Evolutionary conservation across 1,284 basidiomycete species (phyloP).

Genomic region (Trichosporon sp.): DNA sequence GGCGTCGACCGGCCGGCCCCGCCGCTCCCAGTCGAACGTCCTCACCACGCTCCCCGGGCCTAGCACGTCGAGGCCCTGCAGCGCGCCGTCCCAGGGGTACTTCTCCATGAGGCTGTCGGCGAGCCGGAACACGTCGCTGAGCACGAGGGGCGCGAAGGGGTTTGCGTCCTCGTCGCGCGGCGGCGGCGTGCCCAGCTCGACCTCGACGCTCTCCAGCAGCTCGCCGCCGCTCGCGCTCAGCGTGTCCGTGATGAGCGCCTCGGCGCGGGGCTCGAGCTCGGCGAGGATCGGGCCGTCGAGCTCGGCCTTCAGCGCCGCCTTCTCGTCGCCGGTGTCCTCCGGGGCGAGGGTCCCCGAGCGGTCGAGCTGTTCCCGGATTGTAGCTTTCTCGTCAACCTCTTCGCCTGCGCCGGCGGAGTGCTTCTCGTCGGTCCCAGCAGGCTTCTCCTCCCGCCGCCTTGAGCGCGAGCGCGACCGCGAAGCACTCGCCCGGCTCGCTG

Average conservation of each 20-base stretch:
- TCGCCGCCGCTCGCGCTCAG: background rate
- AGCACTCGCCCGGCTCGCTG: background rate
- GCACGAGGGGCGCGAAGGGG: slow-evolving; percentile 38
- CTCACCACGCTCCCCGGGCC: slow-evolving; percentile 39
- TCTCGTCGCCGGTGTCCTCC: background rate
- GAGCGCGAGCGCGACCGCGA: background rate
- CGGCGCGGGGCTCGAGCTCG: background rate
- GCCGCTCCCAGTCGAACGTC: slow-evolving; percentile 34
- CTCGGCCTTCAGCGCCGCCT: background rate
- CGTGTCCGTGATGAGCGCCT: background rate
- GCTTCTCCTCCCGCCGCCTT: too few relatives aligned
- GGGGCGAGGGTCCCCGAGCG: background rate
- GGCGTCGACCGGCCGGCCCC: slow-evolving; percentile 14
- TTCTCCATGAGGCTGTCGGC: slow-evolving; percentile 38
- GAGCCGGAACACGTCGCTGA: slow-evolving; percentile 41
- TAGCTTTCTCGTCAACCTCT: background rate
- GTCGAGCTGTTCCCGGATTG: background rate
- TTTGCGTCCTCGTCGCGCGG: slow-evolving; percentile 25
- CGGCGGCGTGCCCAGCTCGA: background rate
- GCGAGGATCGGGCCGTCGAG: background rate
- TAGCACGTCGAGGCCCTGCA: slow-evolving; percentile 43
- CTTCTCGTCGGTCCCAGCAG: background rate
- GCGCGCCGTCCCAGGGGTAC: slow-evolving; percentile 39
- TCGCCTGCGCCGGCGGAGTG: background rate
- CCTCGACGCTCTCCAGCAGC: background rate